Conservation (phyloP, 345 rosid genomes). For the Erodium maritimum region DNA sequence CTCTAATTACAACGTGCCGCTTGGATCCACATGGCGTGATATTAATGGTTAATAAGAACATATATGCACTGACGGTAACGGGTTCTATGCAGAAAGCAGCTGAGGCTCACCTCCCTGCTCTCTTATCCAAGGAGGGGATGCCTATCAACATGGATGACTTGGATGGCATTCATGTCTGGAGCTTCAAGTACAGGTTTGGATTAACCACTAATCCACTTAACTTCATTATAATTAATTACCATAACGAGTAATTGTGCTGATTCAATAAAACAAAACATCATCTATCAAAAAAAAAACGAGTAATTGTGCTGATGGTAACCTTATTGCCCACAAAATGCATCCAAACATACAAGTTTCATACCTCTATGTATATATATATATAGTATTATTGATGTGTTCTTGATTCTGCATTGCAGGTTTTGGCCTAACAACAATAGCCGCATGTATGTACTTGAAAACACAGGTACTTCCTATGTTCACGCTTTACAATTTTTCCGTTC, state of each 20-base stretch:
- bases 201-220: too few species aligned
- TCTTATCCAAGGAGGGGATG: slow-evolving; percentile 86
- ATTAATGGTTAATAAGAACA: too few species aligned
- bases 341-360: too few species aligned
- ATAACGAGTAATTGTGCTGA: too few species aligned
- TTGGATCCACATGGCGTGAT: too few species aligned
- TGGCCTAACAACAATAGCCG: slow-evolving; percentile 99
- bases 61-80: neutral
- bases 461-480: slow-evolving; percentile 33
- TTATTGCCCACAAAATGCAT: too few species aligned
- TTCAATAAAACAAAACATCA: too few species aligned
- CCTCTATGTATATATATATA: too few species aligned
- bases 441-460: slow-evolving; percentile 94
- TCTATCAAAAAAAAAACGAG: too few species aligned
- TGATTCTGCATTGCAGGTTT: slow-evolving; percentile 37
- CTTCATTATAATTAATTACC: too few species aligned
- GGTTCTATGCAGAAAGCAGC: slow-evolving; percentile 62
- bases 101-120: slow-evolving; percentile 66
- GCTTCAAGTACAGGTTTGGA: slow-evolving; percentile 75
- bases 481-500: neutral
- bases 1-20: neutral
- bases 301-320: too few species aligned
- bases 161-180: slow-evolving; percentile 75
- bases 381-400: neutral
- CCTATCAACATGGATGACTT: slow-evolving; percentile 62